These are phyloP conservation scores for Fusarium chuoi DNA, from an alignment of 2,329 filamentous ascomycete species.

Conservation along the genomic window DNA sequence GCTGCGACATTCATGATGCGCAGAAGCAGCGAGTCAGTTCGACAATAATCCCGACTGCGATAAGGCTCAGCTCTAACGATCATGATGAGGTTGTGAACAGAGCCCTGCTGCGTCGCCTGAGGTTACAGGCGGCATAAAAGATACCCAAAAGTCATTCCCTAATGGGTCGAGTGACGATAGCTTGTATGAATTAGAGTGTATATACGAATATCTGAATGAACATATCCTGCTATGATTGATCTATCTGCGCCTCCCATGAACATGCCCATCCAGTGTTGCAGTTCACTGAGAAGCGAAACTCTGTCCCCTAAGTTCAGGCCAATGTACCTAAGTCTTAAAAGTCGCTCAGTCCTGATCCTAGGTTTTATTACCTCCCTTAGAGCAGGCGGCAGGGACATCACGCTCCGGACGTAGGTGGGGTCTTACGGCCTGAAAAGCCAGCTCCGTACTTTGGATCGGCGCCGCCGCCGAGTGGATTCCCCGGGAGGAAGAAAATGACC, in stretches of 20 bases:
- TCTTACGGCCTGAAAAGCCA: neutral
- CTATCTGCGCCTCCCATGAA: neutral
- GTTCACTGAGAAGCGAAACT: neutral
- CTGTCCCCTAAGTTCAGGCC: neutral
- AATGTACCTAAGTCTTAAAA: neutral
- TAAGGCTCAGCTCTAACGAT: neutral
- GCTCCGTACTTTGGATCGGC: neutral
- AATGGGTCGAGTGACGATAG: conserved; percentile 3
- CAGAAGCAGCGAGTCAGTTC: neutral
- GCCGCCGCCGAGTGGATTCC: neutral
- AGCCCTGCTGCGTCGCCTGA: neutral
- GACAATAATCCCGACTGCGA: neutral
- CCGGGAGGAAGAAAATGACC: neutral
- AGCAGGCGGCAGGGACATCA: neutral
- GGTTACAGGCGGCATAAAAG: neutral
- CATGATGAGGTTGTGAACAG: neutral
- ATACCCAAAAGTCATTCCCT: conserved; percentile 15
- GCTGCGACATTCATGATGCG: neutral
- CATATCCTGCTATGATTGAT: neutral
- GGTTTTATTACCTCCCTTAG: neutral
- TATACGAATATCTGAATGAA: conserved; percentile 16
- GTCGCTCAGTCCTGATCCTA: neutral
- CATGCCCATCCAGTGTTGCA: neutral
- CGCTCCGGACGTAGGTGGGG: neutral
- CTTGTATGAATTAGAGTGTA: conserved; percentile 4